A percentile compares a stretch with the other conserved stretches of the same genome.
Conservation (phyloP, 805 yeast species). For the Barnettozyma californica region DNA sequence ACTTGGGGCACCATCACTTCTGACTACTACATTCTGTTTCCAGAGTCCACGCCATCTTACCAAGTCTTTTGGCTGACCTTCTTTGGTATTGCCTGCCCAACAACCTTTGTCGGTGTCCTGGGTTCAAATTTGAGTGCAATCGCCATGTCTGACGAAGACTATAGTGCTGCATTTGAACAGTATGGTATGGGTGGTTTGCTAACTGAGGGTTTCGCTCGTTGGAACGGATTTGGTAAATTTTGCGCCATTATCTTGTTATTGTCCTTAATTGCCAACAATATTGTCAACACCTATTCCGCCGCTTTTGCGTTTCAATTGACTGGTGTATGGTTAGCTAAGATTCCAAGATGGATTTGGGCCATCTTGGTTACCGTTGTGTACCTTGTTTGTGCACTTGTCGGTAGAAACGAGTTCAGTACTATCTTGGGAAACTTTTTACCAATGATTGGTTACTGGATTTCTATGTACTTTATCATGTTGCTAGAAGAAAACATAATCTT, state of each 20-base stretch:
- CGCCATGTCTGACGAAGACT: conserved; percentile 50
- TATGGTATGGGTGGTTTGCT: conserved; percentile 76
- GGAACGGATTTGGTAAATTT: conserved; percentile 77
- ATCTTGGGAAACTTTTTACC: conserved; percentile 80
- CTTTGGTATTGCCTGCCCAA: conserved; percentile 62
- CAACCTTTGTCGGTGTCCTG: conserved; percentile 68
- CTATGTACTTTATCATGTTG: conserved; percentile 69
- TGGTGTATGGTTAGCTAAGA: conserved; percentile 45
- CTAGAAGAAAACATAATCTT: conserved; percentile 70
- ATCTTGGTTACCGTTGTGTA: conserved; percentile 57
- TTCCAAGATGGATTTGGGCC: conserved; percentile 79
- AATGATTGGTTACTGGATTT: conserved; percentile 89
- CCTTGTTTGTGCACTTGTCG: conserved; percentile 68
- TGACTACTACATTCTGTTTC: conserved; percentile 78
- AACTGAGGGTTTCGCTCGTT: conserved; percentile 55
- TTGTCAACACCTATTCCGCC: conserved; percentile 74
- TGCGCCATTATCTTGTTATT: conserved; percentile 63
- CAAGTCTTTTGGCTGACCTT: conserved; percentile 58
- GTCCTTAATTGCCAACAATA: conserved; percentile 76
- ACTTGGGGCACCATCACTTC: conserved; percentile 89
- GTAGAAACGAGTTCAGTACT: conserved; percentile 63
- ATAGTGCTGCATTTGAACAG: conserved; percentile 49
- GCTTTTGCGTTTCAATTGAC: conserved; percentile 73
- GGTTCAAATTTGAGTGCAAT: conserved; percentile 68
- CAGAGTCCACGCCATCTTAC: conserved; percentile 57